Base-by-base conservation (phyloP, 2,329 filamentous ascomycete species). In the Fusarium sacchari region DNA sequence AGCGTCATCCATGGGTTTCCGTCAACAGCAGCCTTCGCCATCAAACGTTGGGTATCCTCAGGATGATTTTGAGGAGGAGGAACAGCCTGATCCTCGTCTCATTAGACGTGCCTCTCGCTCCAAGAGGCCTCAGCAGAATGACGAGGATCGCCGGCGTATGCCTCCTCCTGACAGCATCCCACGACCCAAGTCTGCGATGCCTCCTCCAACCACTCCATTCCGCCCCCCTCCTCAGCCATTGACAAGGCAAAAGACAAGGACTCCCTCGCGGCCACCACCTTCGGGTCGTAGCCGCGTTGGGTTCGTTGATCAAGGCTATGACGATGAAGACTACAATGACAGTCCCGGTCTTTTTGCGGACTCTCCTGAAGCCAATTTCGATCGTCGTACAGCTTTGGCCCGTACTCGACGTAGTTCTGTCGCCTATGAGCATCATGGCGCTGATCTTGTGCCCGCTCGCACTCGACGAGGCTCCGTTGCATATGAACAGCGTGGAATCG, bases 121-220 rank as follows among this genome's bases (percentile, higher is more conserved):
- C 18, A 84, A 80, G 76, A 85, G 83, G 61, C 77, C 67, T 24
- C 69, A 55, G 13, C 76, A 75, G 56, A 69, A 81, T 13, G 82
- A 85, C 1, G 84, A 87, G 3, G 86, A 87, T 58, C 82, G 84
- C 37, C 80, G 76, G 56, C 81, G 82, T 36, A 88, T 88, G 86
- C 87, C 88, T 28, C 87, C 87, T 17, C 86, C 86, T 8, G 78
- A 78, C 5, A 76, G 67, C 32, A 74, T 81, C 43, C 81, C 81
- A 56, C 79, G 85, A 20, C 84, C 81, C 2, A 80, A 81, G 71
- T 81, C 81, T 22, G 78, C 81, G 12, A 49, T 80, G 52, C 80
- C 80, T 22, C 69, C 77, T 17, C 73, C 75, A 32, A 67, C 75
- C 12, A 73, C 76, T 36, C 75, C 80, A 6, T 82, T 79, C 69